Percentiles rank a stretch among this genome's conserved stretches.
Conservation (phyloP, 1,139 yeast genomes). For the Magnusiomyces sp. region DNA sequence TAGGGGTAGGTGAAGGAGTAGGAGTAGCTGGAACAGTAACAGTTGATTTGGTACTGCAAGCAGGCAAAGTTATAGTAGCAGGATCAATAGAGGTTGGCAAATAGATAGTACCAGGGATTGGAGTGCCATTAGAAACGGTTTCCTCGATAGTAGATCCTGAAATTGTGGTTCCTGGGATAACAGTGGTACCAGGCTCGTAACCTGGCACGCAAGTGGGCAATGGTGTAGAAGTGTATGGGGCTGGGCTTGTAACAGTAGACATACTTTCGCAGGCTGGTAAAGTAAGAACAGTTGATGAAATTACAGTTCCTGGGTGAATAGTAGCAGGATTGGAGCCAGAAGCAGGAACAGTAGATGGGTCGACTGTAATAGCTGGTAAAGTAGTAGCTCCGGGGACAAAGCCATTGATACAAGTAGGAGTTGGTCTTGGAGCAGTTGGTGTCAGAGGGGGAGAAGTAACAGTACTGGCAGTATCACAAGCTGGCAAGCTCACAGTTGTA, state of each 20-base stretch:
- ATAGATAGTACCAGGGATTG: slow-evolving; percentile 4
- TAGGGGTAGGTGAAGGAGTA: neutral
- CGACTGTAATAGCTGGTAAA: slow-evolving; percentile 4
- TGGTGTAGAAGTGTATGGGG: slow-evolving; percentile 1
- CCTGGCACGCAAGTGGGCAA: slow-evolving; percentile 3
- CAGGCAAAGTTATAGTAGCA: slow-evolving; percentile 3
- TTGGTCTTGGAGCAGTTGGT: slow-evolving; percentile 3
- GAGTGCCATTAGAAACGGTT: slow-evolving; percentile 4
- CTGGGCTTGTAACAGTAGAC: neutral
- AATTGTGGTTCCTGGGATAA: slow-evolving; percentile 6
- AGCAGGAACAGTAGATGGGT: slow-evolving; percentile 1
- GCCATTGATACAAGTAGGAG: slow-evolving; percentile 1
- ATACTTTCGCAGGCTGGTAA: slow-evolving; percentile 3
- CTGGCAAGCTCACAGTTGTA: slow-evolving; percentile 4
- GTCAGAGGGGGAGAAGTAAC: slow-evolving; percentile 5
- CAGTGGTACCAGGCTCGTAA: slow-evolving; percentile 4
- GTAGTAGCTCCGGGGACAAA: neutral
- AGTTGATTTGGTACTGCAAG: slow-evolving; percentile 5
- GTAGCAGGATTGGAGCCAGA: slow-evolving; percentile 1
- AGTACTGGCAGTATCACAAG: slow-evolving; percentile 6
- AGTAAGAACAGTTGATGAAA: slow-evolving; percentile 5
- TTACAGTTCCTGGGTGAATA: slow-evolving; percentile 8
- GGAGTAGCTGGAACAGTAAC: slow-evolving; percentile 6
- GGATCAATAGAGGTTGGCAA: slow-evolving; percentile 1
- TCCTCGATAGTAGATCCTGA: neutral